Percentiles rank a stretch among this genome's conserved stretches.
Conservation (phyloP, 352 stramenopile species). For the Globisporangium paroecandrum region DNA sequence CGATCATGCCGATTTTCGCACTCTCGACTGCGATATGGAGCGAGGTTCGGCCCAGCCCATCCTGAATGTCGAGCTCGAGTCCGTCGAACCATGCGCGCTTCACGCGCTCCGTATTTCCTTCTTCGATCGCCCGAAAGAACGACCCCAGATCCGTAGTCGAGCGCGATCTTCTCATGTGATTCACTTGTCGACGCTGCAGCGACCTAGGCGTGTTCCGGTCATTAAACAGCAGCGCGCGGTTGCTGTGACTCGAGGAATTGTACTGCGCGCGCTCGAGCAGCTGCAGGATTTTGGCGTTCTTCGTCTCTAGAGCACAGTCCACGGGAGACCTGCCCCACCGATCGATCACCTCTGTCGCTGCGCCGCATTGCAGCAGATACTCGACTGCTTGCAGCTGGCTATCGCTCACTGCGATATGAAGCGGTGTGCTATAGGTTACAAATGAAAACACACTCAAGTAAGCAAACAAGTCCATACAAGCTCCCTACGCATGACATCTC, state of each 20-base stretch:
- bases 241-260: slow-evolving; percentile 13
- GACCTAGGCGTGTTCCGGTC: slow-evolving; percentile 8
- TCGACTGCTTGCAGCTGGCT: slow-evolving; percentile 49
- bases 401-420: slow-evolving; percentile 77
- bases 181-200: slow-evolving; percentile 8
- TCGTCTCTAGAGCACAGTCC: slow-evolving; percentile 59
- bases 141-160: slow-evolving; percentile 38
- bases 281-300: slow-evolving; percentile 43
- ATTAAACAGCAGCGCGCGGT: slow-evolving; percentile 21
- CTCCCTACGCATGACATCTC: not conserved
- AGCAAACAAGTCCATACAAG: not conserved
- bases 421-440: slow-evolving; percentile 42
- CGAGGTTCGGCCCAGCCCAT: slow-evolving; percentile 53
- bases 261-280: slow-evolving; percentile 43
- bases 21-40: slow-evolving; percentile 80
- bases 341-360: slow-evolving; percentile 47
- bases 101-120: slow-evolving; percentile 69
- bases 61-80: slow-evolving; percentile 53
- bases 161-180: slow-evolving; percentile 20
- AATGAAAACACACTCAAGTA: not conserved
- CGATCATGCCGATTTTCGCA: slow-evolving; percentile 63
- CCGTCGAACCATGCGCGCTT: slow-evolving; percentile 73
- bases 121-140: slow-evolving; percentile 60
- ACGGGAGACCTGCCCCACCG: slow-evolving; percentile 69
- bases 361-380: slow-evolving; percentile 60